Base-by-base conservation (phyloP, 805 yeast species). In the Ogataea dorogensis region DNA sequence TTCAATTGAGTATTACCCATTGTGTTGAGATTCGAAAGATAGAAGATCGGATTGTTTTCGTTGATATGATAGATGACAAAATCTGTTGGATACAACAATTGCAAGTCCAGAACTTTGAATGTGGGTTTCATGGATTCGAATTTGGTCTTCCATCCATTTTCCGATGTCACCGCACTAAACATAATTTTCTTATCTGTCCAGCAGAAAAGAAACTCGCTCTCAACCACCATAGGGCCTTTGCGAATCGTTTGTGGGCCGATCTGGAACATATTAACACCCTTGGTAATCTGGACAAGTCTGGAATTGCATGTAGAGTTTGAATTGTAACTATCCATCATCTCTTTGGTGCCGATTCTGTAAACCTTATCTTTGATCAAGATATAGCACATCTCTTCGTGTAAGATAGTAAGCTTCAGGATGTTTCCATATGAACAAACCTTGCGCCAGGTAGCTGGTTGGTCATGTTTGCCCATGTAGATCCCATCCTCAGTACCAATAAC, bases 201-300 rank as follows among this genome's bases (percentile, higher is more conserved):
- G 75, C 81, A 68, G 76, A 81, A 58, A 47, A 33, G 56, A 60
- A 50, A 67, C 60, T 36, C 64, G 69, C 57, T 68, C 77, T 61
- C 64, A 69, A 51, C 73, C 76, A 59, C 78, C 73, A 50, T 71
- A 75, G 38, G 80, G 58, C 70, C 75, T 68, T 26, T 67, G 75
- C 44, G 76, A 68, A 57, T 76, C 78, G 78, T 70, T 53, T 88
- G 86, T 19, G 68, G 73, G 0, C 93, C 96, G 42, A 83, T 64
- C 31, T 72, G 73, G 60, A 85, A 88, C 44, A 73, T 79, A 2
- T 73, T 59, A 0, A 79, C 77, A 54, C 77, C 60, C 56, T 77
- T 51, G 20, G 32, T 38, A 31, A 53, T 34, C n/a, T 36, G 43
- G 9, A 28, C 28, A 26, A 53, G 28, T 1, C 29, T 36, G 14